These are phyloP conservation scores for Kregervanrija pseudodelftensis DNA, from an alignment of 805 yeast genomes.

Conservation along the genomic window DNA sequence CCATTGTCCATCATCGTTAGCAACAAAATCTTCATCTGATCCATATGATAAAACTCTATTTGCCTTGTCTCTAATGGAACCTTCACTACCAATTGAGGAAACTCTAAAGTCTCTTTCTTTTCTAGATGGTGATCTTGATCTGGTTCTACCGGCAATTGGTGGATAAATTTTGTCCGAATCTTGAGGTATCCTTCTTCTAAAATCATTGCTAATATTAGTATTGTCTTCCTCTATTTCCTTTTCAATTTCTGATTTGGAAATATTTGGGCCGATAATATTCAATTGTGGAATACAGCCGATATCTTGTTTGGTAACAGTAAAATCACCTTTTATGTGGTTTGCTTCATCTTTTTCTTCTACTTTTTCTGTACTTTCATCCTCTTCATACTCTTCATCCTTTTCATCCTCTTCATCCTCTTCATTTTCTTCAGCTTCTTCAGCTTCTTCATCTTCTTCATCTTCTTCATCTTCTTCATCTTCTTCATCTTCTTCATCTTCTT, in stretches of 20 bases:
- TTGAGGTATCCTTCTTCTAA: slow-evolving; percentile 2
- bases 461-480: slow-evolving; percentile 9
- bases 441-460: slow-evolving; percentile 1
- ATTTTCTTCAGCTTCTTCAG: not conserved
- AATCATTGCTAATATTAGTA: not conserved
- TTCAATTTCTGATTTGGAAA: too few relatives aligned
- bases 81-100: slow-evolving; percentile 11
- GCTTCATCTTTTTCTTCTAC: not conserved
- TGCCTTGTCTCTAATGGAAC: slow-evolving; percentile 1
- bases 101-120: slow-evolving; percentile 19
- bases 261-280: too few relatives aligned
- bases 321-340: not conserved
- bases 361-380: not conserved
- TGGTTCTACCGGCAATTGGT: slow-evolving; percentile 11
- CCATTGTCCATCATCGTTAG: slow-evolving; percentile 5
- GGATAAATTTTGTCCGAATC: slow-evolving; percentile 7
- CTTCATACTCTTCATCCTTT: not conserved
- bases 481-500: slow-evolving; percentile 2
- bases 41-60: slow-evolving; percentile 24
- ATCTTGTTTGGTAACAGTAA: too few relatives aligned
- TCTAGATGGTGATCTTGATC: slow-evolving; percentile 23
- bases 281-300: too few relatives aligned
- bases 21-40: slow-evolving; percentile 15
- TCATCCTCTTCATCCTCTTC: not conserved
- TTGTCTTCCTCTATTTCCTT: too few relatives aligned